phyloP scores from a whole-genome alignment of 805 yeast genomes.

The Candida verbasci region DNA sequence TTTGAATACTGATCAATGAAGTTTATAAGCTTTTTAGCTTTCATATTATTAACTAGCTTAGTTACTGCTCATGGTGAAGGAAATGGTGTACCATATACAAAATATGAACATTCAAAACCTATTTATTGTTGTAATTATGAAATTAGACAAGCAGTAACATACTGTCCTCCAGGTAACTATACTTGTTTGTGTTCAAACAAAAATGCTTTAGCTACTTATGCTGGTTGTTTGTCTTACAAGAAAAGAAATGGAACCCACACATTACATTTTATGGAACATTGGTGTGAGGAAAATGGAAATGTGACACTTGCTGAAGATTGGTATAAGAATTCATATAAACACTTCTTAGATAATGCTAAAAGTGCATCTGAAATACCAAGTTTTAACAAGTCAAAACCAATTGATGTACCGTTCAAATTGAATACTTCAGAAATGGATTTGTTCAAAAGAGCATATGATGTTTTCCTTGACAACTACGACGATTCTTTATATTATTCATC shows the following conservation, averaged over 20 bases:
- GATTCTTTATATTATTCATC: conserved; percentile 30
- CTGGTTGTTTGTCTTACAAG: conserved; percentile 26
- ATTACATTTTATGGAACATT: conserved; percentile 11
- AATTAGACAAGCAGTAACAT: not conserved
- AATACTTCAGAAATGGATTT: conserved; percentile 10
- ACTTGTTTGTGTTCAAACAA: conserved; percentile 22
- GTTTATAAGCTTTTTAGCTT: no score
- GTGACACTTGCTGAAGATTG: conserved; percentile 18
- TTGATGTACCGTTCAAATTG: conserved; percentile 23
- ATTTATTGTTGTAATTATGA: no score
- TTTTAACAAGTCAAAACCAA: conserved; percentile 18
- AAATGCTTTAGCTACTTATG: conserved; percentile 25
- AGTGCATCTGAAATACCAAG: conserved; percentile 15
- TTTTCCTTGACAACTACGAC: conserved; percentile 20
- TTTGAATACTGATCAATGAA: no score
- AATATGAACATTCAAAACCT: no score
- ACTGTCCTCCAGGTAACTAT: conserved; percentile 2
- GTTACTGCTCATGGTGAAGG: no score
- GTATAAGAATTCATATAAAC: conserved; percentile 11
- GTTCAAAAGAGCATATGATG: conserved; percentile 12
- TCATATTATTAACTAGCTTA: no score
- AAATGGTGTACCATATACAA: no score
- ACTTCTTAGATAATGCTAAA: conserved; percentile 14
- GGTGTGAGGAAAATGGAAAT: conserved; percentile 19
- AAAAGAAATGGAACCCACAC: conserved; percentile 17